These are phyloP conservation scores for Aspergillus bridgeri DNA, from an alignment of 495 filamentous ascomycete species.

Conservation along the genomic window DNA sequence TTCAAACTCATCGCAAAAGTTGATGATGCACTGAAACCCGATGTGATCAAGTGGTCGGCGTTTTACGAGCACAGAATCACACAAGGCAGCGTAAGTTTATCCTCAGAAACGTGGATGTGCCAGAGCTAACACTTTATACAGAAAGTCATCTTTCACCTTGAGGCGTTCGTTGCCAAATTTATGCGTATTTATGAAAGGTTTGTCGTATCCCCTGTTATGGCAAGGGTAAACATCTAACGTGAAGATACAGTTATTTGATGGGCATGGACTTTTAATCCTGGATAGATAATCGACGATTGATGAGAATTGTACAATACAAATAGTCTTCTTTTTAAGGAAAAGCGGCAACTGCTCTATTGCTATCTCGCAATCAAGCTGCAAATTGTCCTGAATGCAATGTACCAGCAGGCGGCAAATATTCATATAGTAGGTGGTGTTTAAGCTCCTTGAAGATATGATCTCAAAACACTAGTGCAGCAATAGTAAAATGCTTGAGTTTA, in stretches of 20 bases:
- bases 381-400: not conserved
- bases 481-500: no score
- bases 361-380: not conserved
- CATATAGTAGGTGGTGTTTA: no score
- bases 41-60: slow-evolving; percentile 92
- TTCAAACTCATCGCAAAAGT: slow-evolving; percentile 86
- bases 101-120: not conserved
- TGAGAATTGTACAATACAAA: slow-evolving; percentile 26
- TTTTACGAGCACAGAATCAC: slow-evolving; percentile 95
- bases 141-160: slow-evolving; percentile 97
- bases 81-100: slow-evolving; percentile 62
- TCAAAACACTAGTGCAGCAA: no score
- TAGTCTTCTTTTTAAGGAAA: not conserved
- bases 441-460: no score
- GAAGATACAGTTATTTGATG: slow-evolving; percentile 67
- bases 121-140: slow-evolving; percentile 18
- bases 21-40: slow-evolving; percentile 82
- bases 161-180: slow-evolving; percentile 97
- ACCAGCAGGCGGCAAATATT: not conserved
- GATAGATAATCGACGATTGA: slow-evolving; percentile 30
- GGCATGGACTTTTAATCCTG: slow-evolving; percentile 70
- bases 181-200: slow-evolving; percentile 90
- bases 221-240: slow-evolving; percentile 18
- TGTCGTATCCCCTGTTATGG: slow-evolving; percentile 8
- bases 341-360: not conserved